Evolutionary conservation across 1,139 yeast genomes (phyloP), one percentile per base, ranked within the genome.

Genomic region (Pneumocystis carinii): DNA sequence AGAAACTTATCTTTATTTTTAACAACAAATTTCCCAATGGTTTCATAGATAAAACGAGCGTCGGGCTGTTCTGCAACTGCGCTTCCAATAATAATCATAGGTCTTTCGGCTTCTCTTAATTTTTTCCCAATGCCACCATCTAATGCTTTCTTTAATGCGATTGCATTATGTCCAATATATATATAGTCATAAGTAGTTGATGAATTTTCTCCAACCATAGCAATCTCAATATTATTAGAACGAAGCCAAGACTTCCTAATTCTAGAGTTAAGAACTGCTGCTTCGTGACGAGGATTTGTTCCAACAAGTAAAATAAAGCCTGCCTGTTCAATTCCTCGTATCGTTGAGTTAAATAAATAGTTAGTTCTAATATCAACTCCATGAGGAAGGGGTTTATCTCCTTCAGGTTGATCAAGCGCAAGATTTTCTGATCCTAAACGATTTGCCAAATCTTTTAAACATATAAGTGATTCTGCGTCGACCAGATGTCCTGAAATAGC

Each of bases 201-300:
- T 71, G 87, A 87, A 68, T 78, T 74, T 75, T 85, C 85, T 71
- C 96, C 96, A 69, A 88, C 81, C 62, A 83, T 83, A 67, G 84
- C 84, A 67, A 88, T 76, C 71, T 82, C 84, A 64, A 80, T 77
- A 72, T 85, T 79, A 70, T 82, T 78, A 62, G 85, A 81, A 69
- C 86, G 78, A 72, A 88, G 79, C 94, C 94, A 88, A 66, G 82
- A 84, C 74, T 85, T 86, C 78, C 96, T 83, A 69, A 88, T 85
- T 76, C 95, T 83, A 59, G 95, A 83, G 74, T 88, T 88, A 70
- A 88, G 80, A 17, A 87, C 95, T 59, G 95, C 90, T 66, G 96
- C 96, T 77, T 88, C 96, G 71, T 83, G 90, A 74, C 96, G 83
- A 69, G 95, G 95, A 78, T 88, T 88, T 62, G 95, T 84, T 67